phyloP scores from a whole-genome alignment of 2,329 filamentous ascomycete species.

The Fusarium lyarnte region DNA sequence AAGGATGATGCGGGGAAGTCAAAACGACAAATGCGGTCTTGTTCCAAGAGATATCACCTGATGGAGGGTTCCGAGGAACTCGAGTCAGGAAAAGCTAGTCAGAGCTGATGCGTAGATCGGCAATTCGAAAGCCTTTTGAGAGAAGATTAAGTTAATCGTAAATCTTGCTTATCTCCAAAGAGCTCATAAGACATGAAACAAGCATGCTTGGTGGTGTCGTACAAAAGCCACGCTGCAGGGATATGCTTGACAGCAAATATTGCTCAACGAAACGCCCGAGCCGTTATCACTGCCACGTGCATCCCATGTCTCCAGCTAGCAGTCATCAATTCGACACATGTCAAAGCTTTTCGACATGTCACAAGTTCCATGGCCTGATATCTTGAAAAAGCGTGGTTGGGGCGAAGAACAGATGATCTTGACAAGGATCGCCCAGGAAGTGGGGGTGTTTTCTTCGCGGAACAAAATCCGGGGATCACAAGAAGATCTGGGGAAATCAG shows the following conservation, averaged over 20 bases:
- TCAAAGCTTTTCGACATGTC: background rate
- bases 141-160: background rate
- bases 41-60: background rate
- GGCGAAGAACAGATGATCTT: conserved; percentile 5
- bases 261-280: background rate
- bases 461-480: background rate
- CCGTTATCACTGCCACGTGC: background rate
- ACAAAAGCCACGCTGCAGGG: background rate
- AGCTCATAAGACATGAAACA: background rate
- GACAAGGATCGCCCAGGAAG: background rate
- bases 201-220: background rate
- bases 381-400: background rate
- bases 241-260: background rate
- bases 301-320: background rate
- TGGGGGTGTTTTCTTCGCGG: background rate
- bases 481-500: background rate
- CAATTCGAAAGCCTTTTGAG: accelerated
- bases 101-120: background rate
- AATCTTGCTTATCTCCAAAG: background rate
- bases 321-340: too few relatives aligned
- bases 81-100: background rate
- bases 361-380: background rate
- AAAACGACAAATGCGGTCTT: background rate
- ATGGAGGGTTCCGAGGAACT: background rate
- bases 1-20: conserved; percentile 8